These are phyloP conservation scores for Cystobasidium sp. DNA, from an alignment of 1,284 basidiomycete genomes.

Conservation along the genomic window DNA sequence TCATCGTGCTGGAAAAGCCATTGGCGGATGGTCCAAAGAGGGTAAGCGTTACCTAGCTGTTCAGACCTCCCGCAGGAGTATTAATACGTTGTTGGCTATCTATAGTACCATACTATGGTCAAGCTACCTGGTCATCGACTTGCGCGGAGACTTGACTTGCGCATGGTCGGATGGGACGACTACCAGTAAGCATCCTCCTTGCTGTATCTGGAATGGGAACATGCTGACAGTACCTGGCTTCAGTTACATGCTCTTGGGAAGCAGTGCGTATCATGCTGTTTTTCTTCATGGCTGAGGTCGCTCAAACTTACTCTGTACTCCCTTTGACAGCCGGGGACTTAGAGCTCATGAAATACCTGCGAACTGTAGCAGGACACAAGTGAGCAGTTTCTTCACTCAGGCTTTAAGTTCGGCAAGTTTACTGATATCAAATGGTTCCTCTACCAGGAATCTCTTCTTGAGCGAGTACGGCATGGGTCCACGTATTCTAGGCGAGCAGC, in stretches of 20 bases:
- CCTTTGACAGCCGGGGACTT: slow-evolving; percentile 20
- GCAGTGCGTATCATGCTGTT: slow-evolving; percentile 3
- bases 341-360: slow-evolving; percentile 24
- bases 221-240: neutral
- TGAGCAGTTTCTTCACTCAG: slow-evolving; percentile 38
- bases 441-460: slow-evolving; percentile 43
- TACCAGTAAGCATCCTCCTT: neutral
- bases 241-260: slow-evolving; percentile 35
- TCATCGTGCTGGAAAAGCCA: slow-evolving; percentile 39
- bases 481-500: slow-evolving; percentile 25
- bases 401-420: neutral
- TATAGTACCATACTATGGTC: slow-evolving; percentile 45
- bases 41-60: slow-evolving; percentile 35
- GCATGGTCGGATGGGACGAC: slow-evolving; percentile 24
- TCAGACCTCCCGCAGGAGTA: neutral
- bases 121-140: slow-evolving; percentile 39
- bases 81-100: neutral
- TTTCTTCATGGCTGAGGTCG: neutral
- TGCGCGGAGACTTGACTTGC: slow-evolving; percentile 48
- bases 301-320: neutral
- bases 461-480: slow-evolving; percentile 52
- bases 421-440: neutral
- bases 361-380: slow-evolving; percentile 45
- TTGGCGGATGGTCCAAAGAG: slow-evolving; percentile 46
- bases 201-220: neutral